phyloP scores from a whole-genome alignment of 2,329 filamentous ascomycete genomes.

The Penicillium frequentans region DNA sequence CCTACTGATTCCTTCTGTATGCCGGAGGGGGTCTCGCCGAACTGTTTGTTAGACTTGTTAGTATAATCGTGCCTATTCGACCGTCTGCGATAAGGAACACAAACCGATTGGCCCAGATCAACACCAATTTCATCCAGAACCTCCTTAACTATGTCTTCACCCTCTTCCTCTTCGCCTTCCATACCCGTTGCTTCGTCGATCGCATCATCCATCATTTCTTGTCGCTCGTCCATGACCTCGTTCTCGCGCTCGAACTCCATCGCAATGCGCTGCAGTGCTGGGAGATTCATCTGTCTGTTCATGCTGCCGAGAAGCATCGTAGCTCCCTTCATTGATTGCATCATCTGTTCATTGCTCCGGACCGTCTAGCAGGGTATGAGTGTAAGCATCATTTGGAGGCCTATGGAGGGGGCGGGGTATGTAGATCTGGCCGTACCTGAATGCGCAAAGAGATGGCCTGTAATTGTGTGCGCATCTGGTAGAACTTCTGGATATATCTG shows the following conservation, averaged over 20 bases:
- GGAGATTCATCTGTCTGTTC: slow-evolving; percentile 97
- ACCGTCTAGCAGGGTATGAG: slow-evolving; percentile 67
- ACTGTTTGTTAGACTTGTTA: slow-evolving; percentile 50
- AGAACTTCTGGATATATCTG: slow-evolving; percentile 97
- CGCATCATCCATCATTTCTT: slow-evolving; percentile 99
- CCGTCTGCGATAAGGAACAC: slow-evolving; percentile 36
- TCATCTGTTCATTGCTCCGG: slow-evolving; percentile 98
- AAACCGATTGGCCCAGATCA: slow-evolving; percentile 83
- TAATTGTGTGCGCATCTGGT: slow-evolving; percentile 93
- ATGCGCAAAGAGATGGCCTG: slow-evolving; percentile 94
- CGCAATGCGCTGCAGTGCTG: slow-evolving; percentile 89
- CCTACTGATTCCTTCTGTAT: slow-evolving; percentile 71
- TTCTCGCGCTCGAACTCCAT: slow-evolving; percentile 99
- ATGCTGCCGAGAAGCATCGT: slow-evolving; percentile 91
- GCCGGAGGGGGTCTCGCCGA: slow-evolving; percentile 87
- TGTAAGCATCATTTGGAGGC: slow-evolving; percentile 8
- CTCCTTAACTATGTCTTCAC: slow-evolving; percentile 95
- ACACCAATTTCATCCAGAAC: slow-evolving; percentile 96
- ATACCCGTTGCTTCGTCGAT: slow-evolving; percentile 96
- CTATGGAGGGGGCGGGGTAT: slow-evolving; percentile 1
- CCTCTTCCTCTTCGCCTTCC: slow-evolving; percentile 81
- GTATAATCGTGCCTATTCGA: neutral
- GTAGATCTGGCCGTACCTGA: slow-evolving; percentile 61
- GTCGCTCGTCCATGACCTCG: slow-evolving; percentile 97
- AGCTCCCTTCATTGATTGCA: slow-evolving; percentile 99